Evolutionary conservation across 257 asterid genomes (phyloP), one percentile per base, ranked within the genome.

Genomic region (Mitragyna speciosa): DNA sequence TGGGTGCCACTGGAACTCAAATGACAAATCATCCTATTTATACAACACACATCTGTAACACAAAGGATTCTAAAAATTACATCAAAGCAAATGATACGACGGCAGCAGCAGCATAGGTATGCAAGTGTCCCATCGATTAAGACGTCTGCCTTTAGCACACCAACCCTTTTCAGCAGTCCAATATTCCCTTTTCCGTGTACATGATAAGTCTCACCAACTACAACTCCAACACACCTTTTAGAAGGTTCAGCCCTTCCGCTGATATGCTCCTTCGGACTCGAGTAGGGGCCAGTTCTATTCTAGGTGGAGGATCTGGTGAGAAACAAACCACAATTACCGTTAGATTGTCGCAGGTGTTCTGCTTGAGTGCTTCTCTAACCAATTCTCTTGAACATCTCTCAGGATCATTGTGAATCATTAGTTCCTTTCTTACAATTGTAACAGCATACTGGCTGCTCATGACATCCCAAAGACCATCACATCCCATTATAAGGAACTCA

Each of bases 361-460:
- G 89, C 85, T 88, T 94, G 73, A 94, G 88, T 0, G 98, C 98
- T 81, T 94, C 97, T 82, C 94, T 81, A 20, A 94, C 98, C 17
- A 95, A 87, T 73, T 91, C 95, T 76, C 92, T 89, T 12, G 97
- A 93, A 88, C 98, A 93, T 76, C 91, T 91, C 45, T 90, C 95
- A 0, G 97, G 98, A 74, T 95, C 96, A 41, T 95, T 95, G 79
- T 95, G 98, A 68, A 88, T 82, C 97, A 91, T 91, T 82, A 95
- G 79, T 86, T 93, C 98, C 81, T 90, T 93, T 88, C 98, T 86
- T 48, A 89, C 98, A 84, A 95, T 87, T 5, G 97, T 88, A 54
- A 95, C 97, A 4, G 98, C 98, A 56, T 88, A 90, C 82, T 94
- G 98, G 86, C 97, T 94, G 85, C 97, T 93, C 97, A 94, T 93